Conservation (phyloP, 805 yeast species). For the Metschnikowia reukaufii region DNA sequence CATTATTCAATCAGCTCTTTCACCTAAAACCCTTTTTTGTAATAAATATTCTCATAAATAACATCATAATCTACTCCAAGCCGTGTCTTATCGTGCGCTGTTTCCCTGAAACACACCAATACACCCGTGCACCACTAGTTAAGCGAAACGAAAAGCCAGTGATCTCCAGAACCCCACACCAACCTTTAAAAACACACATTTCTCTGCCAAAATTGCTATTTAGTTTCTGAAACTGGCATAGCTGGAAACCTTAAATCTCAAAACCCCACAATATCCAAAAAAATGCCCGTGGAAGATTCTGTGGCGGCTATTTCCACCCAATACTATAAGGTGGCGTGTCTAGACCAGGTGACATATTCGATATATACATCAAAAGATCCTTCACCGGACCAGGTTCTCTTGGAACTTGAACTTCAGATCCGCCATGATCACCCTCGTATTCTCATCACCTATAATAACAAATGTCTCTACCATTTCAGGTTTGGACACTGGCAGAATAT, state of each 20-base stretch:
- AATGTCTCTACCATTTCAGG: slow-evolving; percentile 36
- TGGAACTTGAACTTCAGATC: slow-evolving; percentile 40
- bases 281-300: slow-evolving; percentile 4
- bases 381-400: slow-evolving; percentile 37
- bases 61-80: neutral
- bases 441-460: slow-evolving; percentile 43
- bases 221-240: neutral
- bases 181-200: neutral
- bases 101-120: neutral
- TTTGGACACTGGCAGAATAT: slow-evolving; percentile 26
- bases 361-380: slow-evolving; percentile 28
- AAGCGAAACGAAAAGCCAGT: neutral
- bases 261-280: neutral
- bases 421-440: slow-evolving; percentile 37
- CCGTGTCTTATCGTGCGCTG: neutral
- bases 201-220: neutral
- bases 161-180: too few species aligned
- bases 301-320: slow-evolving; percentile 26
- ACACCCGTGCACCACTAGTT: neutral
- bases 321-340: slow-evolving; percentile 41
- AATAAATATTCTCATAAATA: too few species aligned
- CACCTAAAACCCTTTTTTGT: too few species aligned
- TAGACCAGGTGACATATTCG: slow-evolving; percentile 29
- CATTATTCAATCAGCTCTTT: too few species aligned
- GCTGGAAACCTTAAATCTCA: neutral